Evolutionary conservation across 192 early-diverging fungal species (phyloP).

Genomic region (Funneliformis geosporum): DNA sequence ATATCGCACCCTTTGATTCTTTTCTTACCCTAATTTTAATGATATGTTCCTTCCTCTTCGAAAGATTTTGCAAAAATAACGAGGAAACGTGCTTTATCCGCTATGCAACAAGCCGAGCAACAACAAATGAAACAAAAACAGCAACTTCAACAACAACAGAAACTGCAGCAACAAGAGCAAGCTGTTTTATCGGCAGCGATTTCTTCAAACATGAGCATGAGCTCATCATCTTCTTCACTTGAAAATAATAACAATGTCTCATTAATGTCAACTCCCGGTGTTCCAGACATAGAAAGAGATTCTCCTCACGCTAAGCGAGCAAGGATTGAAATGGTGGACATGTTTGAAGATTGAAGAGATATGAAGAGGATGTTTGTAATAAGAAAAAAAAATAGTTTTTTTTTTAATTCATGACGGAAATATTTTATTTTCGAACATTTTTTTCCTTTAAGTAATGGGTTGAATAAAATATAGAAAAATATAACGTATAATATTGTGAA

Average conservation of each 20-base stretch:
- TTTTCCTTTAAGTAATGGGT: no score
- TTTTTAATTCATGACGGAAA: no score
- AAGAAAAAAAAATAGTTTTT: no score
- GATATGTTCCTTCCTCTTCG: neutral
- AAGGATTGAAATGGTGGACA: neutral
- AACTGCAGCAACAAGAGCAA: neutral
- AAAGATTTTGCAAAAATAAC: conserved; percentile 30
- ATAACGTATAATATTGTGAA: no score
- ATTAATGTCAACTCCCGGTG: neutral
- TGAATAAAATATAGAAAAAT: no score
- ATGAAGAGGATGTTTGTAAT: no score
- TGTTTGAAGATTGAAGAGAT: neutral
- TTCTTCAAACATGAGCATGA: no score
- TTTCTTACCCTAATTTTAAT: neutral
- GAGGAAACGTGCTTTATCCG: conserved; percentile 10
- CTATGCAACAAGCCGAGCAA: conserved; percentile 9
- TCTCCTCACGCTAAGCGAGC: neutral
- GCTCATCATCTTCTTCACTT: neutral
- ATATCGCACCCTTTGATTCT: neutral
- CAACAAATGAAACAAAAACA: conserved; percentile 3
- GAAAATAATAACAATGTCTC: neutral
- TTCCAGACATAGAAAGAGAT: neutral
- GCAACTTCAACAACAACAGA: neutral
- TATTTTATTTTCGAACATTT: no score
- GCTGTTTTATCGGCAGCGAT: neutral